Conservation (phyloP, 129 eudicot species). For the Flaveria ramosissima region DNA sequence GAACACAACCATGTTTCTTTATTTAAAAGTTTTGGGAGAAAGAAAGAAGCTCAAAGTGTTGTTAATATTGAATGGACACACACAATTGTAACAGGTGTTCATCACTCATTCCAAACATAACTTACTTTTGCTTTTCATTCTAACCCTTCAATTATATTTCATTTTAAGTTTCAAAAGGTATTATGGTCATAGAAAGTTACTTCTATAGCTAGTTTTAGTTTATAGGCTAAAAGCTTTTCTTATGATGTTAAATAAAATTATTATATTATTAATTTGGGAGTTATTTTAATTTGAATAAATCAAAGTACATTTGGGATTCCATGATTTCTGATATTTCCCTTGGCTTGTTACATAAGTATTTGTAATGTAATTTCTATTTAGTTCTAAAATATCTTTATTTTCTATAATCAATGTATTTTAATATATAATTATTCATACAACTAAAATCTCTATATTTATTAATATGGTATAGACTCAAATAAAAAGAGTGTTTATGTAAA, state of each 20-base stretch:
- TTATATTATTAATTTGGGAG: background rate
- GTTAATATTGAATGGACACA: slow-evolving; percentile 26
- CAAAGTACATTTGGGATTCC: too few species aligned
- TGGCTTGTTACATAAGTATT: too few species aligned
- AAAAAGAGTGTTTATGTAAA: too few species aligned
- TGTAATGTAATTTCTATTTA: too few species aligned
- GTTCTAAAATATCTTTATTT: too few species aligned
- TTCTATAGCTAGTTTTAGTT: slow-evolving; percentile 1
- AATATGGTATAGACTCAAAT: too few species aligned
- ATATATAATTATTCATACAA: too few species aligned
- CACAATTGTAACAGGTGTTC: slow-evolving; percentile 27
- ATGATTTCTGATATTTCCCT: too few species aligned
- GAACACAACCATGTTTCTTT: slow-evolving; percentile 18
- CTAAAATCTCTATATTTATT: too few species aligned
- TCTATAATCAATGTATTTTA: too few species aligned
- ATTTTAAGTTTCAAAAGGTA: slow-evolving; percentile 19
- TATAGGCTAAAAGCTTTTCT: background rate
- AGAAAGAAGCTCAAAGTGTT: slow-evolving; percentile 31
- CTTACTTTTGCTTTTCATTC: slow-evolving; percentile 29
- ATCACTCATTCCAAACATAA: slow-evolving; percentile 23
- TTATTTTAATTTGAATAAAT: background rate
- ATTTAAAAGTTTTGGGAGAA: slow-evolving; percentile 13
- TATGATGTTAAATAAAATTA: too few species aligned
- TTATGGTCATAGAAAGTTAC: slow-evolving; percentile 32
- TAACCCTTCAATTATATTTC: slow-evolving; percentile 28